Evolutionary conservation across 75 land plant species (phyloP).

Genomic region (Chamaecyparis obtusa): DNA sequence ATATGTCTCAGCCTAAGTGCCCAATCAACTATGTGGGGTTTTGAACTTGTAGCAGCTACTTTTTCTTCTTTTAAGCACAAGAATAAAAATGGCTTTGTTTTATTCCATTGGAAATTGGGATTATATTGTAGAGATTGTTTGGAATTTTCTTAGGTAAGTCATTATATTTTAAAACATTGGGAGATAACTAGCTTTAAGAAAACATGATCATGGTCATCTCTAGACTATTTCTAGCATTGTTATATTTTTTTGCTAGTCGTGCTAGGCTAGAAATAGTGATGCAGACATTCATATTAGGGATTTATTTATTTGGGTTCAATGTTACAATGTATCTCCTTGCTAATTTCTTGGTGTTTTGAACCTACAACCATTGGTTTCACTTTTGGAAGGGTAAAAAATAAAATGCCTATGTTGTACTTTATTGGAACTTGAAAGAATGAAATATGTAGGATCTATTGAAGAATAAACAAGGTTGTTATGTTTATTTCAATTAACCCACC

Average conservation of each 20-base stretch:
- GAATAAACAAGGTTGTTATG: too few relatives aligned
- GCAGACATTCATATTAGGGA: neutral
- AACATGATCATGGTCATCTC: neutral
- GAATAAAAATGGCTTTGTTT: neutral
- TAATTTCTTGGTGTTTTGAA: neutral
- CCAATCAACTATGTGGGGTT: neutral
- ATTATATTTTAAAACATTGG: neutral
- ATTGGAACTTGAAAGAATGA: too few relatives aligned
- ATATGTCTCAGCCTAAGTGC: neutral
- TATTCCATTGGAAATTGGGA: neutral
- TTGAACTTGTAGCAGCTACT: neutral
- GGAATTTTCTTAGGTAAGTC: neutral
- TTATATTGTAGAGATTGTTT: neutral
- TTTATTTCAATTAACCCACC: too few relatives aligned
- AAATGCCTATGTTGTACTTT: too few relatives aligned
- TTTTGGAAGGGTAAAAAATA: neutral
- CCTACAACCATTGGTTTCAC: neutral
- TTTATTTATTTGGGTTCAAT: neutral
- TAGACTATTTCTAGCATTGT: neutral
- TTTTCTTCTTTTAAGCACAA: too few relatives aligned
- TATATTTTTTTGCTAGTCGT: neutral
- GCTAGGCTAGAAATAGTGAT: neutral
- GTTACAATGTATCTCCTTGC: neutral
- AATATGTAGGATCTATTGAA: too few relatives aligned
- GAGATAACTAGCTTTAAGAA: neutral